Conservation (phyloP, 306 rosid species). For the Abrus pulchellus region DNA sequence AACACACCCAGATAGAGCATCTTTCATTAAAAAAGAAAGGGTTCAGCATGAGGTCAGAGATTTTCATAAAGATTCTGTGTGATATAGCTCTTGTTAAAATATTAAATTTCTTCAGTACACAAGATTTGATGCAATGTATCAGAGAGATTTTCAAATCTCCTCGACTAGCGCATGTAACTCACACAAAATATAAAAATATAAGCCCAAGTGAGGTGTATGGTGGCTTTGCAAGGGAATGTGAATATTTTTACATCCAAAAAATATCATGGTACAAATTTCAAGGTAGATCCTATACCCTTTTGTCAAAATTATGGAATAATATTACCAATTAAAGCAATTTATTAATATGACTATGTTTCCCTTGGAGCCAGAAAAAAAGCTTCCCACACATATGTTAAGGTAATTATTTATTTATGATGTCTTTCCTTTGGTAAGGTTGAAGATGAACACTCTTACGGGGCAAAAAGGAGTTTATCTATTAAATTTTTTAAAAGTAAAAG, state of each 20-base stretch:
- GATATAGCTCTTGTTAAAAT: neutral
- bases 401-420: neutral
- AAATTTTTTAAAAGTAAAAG: too few relatives aligned
- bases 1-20: conserved; percentile 20
- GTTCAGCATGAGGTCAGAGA: conserved; percentile 12
- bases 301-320: conserved; percentile 5
- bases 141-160: conserved; percentile 31
- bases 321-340: neutral
- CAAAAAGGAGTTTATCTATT: neutral
- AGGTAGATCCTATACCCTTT: conserved; percentile 42
- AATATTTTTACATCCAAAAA: neutral
- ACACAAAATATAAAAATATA: neutral
- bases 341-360: neutral
- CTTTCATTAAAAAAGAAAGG: conserved; percentile 1
- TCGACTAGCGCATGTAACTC: conserved; percentile 28
- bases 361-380: conserved; percentile 19
- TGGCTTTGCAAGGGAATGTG: conserved; percentile 26
- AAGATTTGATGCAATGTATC: conserved; percentile 49
- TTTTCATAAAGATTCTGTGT: conserved; percentile 6
- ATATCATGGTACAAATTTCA: conserved; percentile 24
- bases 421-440: neutral
- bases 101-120: conserved; percentile 34
- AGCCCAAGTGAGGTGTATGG: conserved; percentile 20
- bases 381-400: neutral
- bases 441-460: too few relatives aligned